Evolutionary conservation across 352 stramenopile genomes (phyloP).

Genomic region (Pythium utonaiense): DNA sequence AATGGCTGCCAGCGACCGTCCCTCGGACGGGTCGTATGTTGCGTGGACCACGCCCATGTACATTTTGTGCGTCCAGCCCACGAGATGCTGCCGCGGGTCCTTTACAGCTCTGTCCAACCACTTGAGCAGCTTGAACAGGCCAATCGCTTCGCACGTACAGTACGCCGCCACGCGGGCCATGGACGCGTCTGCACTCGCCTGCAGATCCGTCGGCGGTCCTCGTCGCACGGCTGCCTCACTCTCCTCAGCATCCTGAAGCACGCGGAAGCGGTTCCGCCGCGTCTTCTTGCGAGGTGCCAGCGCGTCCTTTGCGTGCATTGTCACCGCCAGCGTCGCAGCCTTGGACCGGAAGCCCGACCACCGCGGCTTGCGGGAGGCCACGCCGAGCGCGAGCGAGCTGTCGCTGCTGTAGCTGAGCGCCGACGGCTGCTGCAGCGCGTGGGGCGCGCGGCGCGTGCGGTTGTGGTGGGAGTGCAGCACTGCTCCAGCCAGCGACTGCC

Average conservation of each 20-base stretch:
- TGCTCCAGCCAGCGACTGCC: constrained; percentile 4
- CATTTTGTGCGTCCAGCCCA: constrained; percentile 60
- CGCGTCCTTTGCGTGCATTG: constrained; percentile 1
- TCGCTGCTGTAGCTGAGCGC: constrained; percentile 16
- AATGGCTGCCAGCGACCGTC: not conserved
- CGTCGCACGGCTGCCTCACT: not conserved
- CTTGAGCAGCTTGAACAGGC: constrained; percentile 70
- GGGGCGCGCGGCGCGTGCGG: constrained; percentile 10
- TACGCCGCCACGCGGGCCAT: constrained; percentile 61
- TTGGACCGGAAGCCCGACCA: constrained; percentile 39
- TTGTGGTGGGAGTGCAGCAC: constrained; percentile 9
- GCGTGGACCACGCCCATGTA: constrained; percentile 73
- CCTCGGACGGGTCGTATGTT: constrained; percentile 15
- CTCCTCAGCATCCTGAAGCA: constrained; percentile 24
- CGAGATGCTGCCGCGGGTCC: constrained; percentile 15
- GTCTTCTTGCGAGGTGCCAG: constrained; percentile 21
- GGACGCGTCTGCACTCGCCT: not conserved
- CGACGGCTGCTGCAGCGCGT: not conserved
- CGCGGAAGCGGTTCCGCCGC: constrained; percentile 16
- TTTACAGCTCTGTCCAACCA: constrained; percentile 43
- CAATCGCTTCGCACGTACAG: constrained; percentile 67
- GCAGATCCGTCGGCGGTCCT: constrained; percentile 30
- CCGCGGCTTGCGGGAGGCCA: constrained; percentile 30
- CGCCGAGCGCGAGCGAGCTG: constrained; percentile 17
- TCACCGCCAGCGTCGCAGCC: constrained; percentile 18